Percentiles rank a stretch among this genome's conserved stretches.
Conservation (phyloP, 2,329 filamentous ascomycete species). For the Colletotrichum spaethianum region DNA sequence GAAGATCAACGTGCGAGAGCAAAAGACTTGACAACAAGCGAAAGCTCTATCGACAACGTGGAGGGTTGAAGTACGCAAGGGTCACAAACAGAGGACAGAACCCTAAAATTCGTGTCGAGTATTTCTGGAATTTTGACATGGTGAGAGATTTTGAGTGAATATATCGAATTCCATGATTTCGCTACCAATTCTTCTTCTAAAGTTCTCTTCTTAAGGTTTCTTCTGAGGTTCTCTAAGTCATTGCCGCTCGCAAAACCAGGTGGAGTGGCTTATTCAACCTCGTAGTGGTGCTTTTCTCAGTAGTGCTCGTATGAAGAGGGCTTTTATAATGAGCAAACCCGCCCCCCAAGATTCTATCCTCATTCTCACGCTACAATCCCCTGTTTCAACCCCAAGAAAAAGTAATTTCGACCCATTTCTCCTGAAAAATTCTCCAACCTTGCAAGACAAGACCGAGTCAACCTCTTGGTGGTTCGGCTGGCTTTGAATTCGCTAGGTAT, state of each 20-base stretch:
- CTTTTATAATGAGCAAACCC: neutral
- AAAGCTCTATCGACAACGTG: neutral
- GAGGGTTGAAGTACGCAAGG: neutral
- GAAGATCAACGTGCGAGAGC: neutral
- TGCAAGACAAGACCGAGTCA: neutral
- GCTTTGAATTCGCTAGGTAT: neutral
- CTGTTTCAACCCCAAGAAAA: neutral
- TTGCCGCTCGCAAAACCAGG: neutral
- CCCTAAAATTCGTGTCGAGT: too few relatives aligned
- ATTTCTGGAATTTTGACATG: too few relatives aligned
- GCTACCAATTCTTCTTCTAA: too few relatives aligned
- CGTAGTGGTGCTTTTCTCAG: neutral
- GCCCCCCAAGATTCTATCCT: neutral
- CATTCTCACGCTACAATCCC: neutral
- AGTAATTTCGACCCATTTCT: neutral
- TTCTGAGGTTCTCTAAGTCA: neutral
- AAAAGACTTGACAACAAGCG: too few relatives aligned
- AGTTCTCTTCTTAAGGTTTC: neutral
- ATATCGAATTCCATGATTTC: too few relatives aligned
- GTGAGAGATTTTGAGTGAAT: too few relatives aligned
- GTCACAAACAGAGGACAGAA: neutral
- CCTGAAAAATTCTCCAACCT: neutral
- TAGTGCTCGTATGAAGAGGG: neutral
- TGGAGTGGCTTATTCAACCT: neutral
- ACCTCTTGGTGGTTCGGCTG: neutral